Base-by-base conservation (phyloP, 768 basidiomycete species). In the Boletus huronensis region DNA sequence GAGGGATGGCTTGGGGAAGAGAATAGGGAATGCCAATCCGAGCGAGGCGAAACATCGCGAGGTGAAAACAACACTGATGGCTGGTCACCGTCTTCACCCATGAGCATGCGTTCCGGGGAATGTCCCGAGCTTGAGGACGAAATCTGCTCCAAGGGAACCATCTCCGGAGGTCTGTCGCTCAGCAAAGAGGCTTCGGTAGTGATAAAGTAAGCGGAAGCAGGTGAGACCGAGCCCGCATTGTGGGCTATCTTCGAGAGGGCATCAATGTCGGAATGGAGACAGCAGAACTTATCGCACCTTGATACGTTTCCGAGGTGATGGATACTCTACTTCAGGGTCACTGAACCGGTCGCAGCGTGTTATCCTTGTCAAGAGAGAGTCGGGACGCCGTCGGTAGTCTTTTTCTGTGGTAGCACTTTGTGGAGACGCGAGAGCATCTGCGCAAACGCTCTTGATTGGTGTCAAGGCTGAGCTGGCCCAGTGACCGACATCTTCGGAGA, bases 231-330 rank as follows among this genome's bases (percentile, higher is more conserved):
- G 4, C 29, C 36, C 31, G 5, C 40, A 44, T 53, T 13, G 46
- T 67, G 65, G 47, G 41, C 50, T 23, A 58, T 35, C 71, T 72
- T 56, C 9, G 26, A 52, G 50, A 50, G 19, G 31, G 41, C 41
- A 40, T 67, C 28, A 70, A 52, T 28, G 45, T 34, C 8, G 17
- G 40, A 38, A 54, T 6, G n/a, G 5, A 47, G 26, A 39, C 14
- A 5, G 19, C 16, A 28, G 42, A 43, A 40, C 11, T 9, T 3
- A 28, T 48, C 63, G 26, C 53, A 73, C 72, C 67, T 72, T 77
- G 40, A 67, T 52, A 50, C 76, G 73, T 53, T 77, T 75, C 25
- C 70, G 60, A 6, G 75, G 78, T 21, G 74, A 66, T 26, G 59
- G 46, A 19, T 8, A 42, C 28, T 52, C 61, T 23, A 16, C 46